A percentile compares a stretch with the other conserved stretches of the same genome.
phyloP scores from a whole-genome alignment of 306 rosid genomes.

The Comarum palustre region DNA sequence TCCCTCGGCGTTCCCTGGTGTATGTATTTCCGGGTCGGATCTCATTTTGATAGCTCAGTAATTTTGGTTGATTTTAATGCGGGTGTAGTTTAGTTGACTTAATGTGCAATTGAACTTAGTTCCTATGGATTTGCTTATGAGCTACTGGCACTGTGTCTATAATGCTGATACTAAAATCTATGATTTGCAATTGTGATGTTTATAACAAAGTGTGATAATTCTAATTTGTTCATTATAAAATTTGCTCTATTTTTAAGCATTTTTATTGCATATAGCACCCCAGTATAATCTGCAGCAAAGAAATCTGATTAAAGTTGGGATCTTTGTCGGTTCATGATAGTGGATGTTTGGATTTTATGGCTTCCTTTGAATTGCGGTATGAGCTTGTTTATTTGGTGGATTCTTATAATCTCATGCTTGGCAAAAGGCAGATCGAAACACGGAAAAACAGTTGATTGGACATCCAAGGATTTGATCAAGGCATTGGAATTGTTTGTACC shows the following conservation, averaged over 20 bases:
- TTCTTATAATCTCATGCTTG: constrained; percentile 74
- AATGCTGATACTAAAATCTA: background rate
- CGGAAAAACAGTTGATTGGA: constrained; percentile 91
- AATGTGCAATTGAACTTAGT: background rate
- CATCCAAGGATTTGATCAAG: constrained; percentile 81
- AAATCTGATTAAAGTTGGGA: background rate
- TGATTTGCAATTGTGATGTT: background rate
- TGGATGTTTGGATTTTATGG: background rate
- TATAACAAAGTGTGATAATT: too few species aligned
- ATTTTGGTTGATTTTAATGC: background rate
- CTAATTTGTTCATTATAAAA: background rate
- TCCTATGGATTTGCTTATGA: background rate
- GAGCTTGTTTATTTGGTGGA: constrained; percentile 30
- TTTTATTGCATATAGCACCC: background rate
- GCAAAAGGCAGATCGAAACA: constrained; percentile 99
- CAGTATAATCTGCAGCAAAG: background rate
- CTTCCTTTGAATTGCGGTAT: constrained; percentile 8
- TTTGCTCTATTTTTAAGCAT: background rate
- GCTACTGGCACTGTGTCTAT: background rate
- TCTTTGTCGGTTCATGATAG: background rate
- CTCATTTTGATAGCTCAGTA: constrained; percentile 10
- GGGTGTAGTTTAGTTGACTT: background rate
- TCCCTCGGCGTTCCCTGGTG: constrained; percentile 98
- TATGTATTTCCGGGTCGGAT: constrained; percentile 45
- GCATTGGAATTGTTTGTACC: constrained; percentile 87